phyloP scores from a whole-genome alignment of 768 basidiomycete species.

The Mycena belliarum region DNA sequence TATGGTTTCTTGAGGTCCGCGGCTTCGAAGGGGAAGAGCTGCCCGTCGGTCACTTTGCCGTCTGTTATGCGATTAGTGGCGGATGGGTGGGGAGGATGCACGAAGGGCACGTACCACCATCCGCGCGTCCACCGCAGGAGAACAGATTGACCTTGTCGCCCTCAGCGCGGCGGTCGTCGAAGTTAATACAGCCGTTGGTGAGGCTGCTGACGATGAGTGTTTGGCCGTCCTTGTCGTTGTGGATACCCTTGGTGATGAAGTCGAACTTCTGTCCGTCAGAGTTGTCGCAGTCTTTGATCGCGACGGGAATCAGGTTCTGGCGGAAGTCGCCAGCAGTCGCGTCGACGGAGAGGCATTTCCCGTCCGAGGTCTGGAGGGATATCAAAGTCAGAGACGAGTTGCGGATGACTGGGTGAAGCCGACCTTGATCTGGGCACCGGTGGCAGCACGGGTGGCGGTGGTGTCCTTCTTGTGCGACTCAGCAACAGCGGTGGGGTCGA shows the following conservation, averaged over 20 bases:
- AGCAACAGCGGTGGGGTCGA: constrained; percentile 23
- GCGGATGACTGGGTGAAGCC: not conserved
- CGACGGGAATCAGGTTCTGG: constrained; percentile 33
- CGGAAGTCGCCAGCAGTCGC: constrained; percentile 30
- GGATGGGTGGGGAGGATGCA: no score
- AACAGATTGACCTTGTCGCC: constrained; percentile 21
- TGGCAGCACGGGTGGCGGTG: constrained; percentile 31
- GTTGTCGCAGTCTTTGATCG: constrained; percentile 28
- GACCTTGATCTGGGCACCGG: constrained; percentile 28
- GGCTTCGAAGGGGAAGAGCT: constrained; percentile 21
- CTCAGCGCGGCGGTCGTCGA: constrained; percentile 19
- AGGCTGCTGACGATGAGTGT: constrained; percentile 33
- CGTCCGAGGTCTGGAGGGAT: constrained; percentile 19
- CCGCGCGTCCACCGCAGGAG: constrained; percentile 23
- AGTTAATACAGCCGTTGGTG: constrained; percentile 21
- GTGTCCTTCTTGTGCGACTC: constrained; percentile 24
- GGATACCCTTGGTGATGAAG: constrained; percentile 33
- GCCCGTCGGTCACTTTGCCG: constrained; percentile 12
- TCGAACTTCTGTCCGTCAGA: constrained; percentile 35
- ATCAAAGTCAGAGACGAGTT: no score
- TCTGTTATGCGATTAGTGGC: no score
- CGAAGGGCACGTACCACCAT: constrained; percentile 6
- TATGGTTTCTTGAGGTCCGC: constrained; percentile 14
- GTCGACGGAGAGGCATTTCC: constrained; percentile 30
- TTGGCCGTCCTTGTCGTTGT: constrained; percentile 28